These are phyloP conservation scores for Colletotrichum siamense DNA, from an alignment of 2,329 filamentous ascomycete genomes.

Conservation along the genomic window DNA sequence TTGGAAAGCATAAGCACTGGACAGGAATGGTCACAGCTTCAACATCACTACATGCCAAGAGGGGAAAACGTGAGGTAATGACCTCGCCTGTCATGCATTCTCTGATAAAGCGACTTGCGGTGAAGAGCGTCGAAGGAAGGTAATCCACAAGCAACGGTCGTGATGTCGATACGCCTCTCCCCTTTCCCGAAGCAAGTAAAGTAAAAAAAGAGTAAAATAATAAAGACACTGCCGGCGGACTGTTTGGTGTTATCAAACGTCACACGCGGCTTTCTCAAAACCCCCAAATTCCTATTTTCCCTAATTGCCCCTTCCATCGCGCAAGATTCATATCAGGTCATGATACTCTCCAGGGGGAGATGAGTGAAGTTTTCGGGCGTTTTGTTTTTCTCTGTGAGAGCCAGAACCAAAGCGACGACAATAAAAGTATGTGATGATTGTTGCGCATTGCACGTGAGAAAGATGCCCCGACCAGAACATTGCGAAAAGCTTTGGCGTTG, in stretches of 20 bases:
- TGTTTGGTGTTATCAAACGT: not conserved
- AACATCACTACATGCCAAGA: not conserved
- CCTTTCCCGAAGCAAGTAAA: constrained; percentile 2
- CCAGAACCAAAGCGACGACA: constrained; percentile 20
- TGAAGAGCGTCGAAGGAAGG: constrained; percentile 21
- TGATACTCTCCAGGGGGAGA: constrained; percentile 23
- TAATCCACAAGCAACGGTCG: constrained; percentile 20
- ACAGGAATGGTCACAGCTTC: fast-evolving
- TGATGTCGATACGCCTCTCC: constrained; percentile 17
- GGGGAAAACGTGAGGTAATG: not conserved
- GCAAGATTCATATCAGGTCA: constrained; percentile 23
- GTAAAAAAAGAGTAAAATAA: not conserved
- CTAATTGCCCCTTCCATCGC: constrained; percentile 20
- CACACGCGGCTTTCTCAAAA: constrained; percentile 11
- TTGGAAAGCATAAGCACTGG: too few relatives aligned
- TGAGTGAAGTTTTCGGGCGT: constrained; percentile 23
- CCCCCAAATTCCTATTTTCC: constrained; percentile 14
- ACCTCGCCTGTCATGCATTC: constrained; percentile 21
- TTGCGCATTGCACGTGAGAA: constrained; percentile 8
- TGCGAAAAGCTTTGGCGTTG: constrained; percentile 12
- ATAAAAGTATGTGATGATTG: not conserved
- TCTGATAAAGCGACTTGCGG: constrained; percentile 19
- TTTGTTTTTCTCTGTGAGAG: constrained; percentile 5
- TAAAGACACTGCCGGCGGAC: constrained; percentile 13
- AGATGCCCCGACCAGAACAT: constrained; percentile 15